These are phyloP conservation scores for Heterobasidion parviporum DNA, from an alignment of 1,284 basidiomycete genomes.

Conservation along the genomic window DNA sequence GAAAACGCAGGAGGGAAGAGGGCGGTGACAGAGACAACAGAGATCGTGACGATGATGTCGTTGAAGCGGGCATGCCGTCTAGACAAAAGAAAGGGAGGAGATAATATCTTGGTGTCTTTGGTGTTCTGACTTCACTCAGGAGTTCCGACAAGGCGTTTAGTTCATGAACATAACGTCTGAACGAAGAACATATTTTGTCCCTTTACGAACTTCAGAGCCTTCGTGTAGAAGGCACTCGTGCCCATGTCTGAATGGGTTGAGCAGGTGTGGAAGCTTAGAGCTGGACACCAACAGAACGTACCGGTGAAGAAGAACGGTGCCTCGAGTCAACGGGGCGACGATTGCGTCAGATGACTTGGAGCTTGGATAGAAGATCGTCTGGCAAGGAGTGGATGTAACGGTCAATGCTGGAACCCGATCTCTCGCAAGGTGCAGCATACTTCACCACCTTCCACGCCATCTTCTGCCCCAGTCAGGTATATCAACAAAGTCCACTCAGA, in stretches of 20 bases:
- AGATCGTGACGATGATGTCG: conserved; percentile 81
- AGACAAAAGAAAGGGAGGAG: conserved; percentile 27
- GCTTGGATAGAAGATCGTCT: conserved; percentile 69
- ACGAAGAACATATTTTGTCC: conserved; percentile 71
- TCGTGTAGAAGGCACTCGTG: conserved; percentile 74
- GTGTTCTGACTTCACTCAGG: neutral
- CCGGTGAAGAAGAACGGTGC: conserved; percentile 68
- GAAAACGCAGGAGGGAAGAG: conserved; percentile 46
- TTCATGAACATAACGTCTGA: conserved; percentile 69
- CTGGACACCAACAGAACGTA: conserved; percentile 20
- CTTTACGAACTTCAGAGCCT: conserved; percentile 57
- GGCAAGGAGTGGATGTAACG: neutral
- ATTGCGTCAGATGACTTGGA: conserved; percentile 45
- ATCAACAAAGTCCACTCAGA: conserved; percentile 79
- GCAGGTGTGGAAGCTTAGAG: neutral
- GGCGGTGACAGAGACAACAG: conserved; percentile 55
- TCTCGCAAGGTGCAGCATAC: conserved; percentile 24
- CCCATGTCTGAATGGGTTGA: conserved; percentile 44
- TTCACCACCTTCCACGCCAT: conserved; percentile 71
- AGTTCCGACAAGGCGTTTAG: conserved; percentile 11
- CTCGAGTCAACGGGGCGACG: conserved; percentile 51
- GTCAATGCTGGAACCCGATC: neutral
- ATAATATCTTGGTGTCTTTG: conserved; percentile 9
- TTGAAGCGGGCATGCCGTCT: conserved; percentile 73
- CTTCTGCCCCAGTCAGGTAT: conserved; percentile 65